Evolutionary conservation across 2,329 filamentous ascomycete species (phyloP).

Genomic region (Colletotrichum incanum): DNA sequence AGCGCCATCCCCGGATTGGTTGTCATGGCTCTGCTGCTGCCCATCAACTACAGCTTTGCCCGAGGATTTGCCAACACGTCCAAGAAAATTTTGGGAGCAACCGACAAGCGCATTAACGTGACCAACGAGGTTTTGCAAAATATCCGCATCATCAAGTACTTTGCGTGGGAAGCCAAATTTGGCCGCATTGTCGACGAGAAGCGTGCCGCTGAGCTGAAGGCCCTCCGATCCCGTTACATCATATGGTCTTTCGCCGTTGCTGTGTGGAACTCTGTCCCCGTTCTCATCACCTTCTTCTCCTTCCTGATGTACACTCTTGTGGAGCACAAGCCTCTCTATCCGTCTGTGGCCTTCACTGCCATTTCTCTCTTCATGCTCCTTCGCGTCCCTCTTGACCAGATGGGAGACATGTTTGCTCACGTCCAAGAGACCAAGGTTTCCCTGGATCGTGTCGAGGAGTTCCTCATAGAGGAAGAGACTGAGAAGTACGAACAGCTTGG

Average conservation of each 20-base stretch:
- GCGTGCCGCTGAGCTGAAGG: constrained; percentile 81
- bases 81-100: constrained; percentile 92
- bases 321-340: constrained; percentile 90
- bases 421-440: constrained; percentile 98
- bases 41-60: constrained; percentile 91
- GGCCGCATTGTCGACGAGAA: constrained; percentile 91
- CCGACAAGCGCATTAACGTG: constrained; percentile 94
- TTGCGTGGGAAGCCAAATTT: constrained; percentile 97
- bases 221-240: constrained; percentile 86
- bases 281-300: constrained; percentile 96
- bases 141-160: constrained; percentile 99
- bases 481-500: constrained; percentile 93
- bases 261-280: constrained; percentile 95
- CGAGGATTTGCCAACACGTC: constrained; percentile 89
- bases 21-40: constrained; percentile 90
- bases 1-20: constrained; percentile 95
- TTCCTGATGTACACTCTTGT: constrained; percentile 94
- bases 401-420: constrained; percentile 98
- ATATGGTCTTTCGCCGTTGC: constrained; percentile 94
- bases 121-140: constrained; percentile 98
- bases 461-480: constrained; percentile 93
- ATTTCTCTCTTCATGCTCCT: constrained; percentile 96
- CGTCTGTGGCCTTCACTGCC: constrained; percentile 95
- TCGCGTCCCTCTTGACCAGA: constrained; percentile 92
- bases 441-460: constrained; percentile 95